Evolutionary conservation across 208 protist species (phyloP), one percentile per base, ranked within the genome.

Genomic region (Acanthamoeba divionensis): DNA sequence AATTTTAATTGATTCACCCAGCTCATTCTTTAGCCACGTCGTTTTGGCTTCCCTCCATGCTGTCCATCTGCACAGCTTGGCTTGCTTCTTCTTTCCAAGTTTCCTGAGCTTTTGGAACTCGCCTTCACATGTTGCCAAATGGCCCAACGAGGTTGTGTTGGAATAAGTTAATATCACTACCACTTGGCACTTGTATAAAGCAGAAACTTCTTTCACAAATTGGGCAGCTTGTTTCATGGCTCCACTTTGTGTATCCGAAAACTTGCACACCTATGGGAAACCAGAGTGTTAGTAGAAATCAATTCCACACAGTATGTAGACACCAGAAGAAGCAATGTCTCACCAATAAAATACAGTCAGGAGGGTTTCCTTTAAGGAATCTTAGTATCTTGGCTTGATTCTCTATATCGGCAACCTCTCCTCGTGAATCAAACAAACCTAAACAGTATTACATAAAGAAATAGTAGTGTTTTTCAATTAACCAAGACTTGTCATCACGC

Each of bases 181-280:
- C 38, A 54, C 69, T 38, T 86, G 48, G 33, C 54, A 66, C 38
- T 38, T 57, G 13, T 86, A 66, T 6, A 26, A 24, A 9, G 21
- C 55, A 13, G 24, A 57, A 50, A 86, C 77, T 31, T 86, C 31
- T 26, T 66, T 36, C 10, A 45, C 52, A 57, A 86, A 86, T 45
- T 24, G n/a, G 48, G 66, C 41, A 8, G 29, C 77, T 26, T 31
- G n/a, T 24, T 86, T 50, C 77, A 86, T 86, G 21, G 77, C 77
- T n/a, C 77, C 47, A 57, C 77, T 86, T 29, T 86, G 77, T 29
- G 77, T 86, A 45, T 86, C 77, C 3, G 77, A 86, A 21, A 86
- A 86, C 55, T 86, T 86, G 54, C 77, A 86, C 24, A 86, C 77
- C 52, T 50, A 38, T 13, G 33, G 13, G 73, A 31, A 21, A 36